phyloP scores from a whole-genome alignment of 2,329 filamentous ascomycete species.

The Clarireedia sp. region DNA sequence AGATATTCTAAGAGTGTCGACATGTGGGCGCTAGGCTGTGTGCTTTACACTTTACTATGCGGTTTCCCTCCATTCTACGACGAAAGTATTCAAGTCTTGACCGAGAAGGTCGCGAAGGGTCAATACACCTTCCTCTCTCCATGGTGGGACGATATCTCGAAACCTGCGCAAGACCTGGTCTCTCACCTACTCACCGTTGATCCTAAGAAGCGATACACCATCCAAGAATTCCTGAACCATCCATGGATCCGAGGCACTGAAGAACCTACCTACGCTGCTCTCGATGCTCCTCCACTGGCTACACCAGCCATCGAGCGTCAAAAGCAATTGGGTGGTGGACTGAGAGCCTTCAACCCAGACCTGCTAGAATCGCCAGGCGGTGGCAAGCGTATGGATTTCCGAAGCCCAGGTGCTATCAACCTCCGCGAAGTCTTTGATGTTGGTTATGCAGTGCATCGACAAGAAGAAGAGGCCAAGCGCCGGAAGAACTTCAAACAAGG shows the following conservation, averaged over 20 bases:
- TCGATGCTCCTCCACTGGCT: conserved; percentile 64
- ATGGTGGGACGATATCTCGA: conserved; percentile 99
- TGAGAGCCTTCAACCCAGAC: conserved; percentile 48
- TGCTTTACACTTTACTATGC: conserved; percentile 92
- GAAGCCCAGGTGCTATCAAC: conserved; percentile 90
- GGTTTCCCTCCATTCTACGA: conserved; percentile 99
- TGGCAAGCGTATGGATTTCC: conserved; percentile 78
- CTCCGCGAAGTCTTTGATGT: conserved; percentile 96
- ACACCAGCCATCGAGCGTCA: conserved; percentile 47
- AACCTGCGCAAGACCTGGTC: conserved; percentile 87
- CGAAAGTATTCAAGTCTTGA: conserved; percentile 92
- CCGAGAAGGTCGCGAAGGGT: conserved; percentile 92
- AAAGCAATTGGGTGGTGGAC: conserved; percentile 15
- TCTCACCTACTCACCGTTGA: conserved; percentile 90
- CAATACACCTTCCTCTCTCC: conserved; percentile 97
- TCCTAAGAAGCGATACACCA: conserved; percentile 89
- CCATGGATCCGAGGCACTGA: conserved; percentile 78
- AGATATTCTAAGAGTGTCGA: conserved; percentile 97
- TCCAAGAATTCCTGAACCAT: conserved; percentile 85
- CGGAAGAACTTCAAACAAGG: conserved; percentile 75
- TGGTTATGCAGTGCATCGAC: conserved; percentile 91
- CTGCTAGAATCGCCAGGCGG: conserved; percentile 48
- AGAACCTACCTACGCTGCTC: conserved; percentile 58
- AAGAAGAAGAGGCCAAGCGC: conserved; percentile 92
- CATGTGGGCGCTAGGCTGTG: conserved; percentile 98